phyloP scores from a whole-genome alignment of 495 filamentous ascomycete genomes.

The Pyrenula aspistea region DNA sequence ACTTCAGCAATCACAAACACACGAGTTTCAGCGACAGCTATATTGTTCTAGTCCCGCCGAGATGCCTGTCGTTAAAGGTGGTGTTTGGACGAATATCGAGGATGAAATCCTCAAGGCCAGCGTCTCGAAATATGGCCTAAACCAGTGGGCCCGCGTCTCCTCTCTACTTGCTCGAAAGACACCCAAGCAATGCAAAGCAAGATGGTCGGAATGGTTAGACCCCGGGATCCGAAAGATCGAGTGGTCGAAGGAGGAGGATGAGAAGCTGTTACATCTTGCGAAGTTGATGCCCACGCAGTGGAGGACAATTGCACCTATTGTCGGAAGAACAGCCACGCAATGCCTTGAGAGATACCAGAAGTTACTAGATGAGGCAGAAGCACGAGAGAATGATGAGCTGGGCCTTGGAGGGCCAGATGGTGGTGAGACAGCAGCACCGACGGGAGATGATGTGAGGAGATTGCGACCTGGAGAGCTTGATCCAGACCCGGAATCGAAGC shows the following conservation, averaged over 20 bases:
- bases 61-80: slow-evolving; percentile 98
- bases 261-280: slow-evolving; percentile 88
- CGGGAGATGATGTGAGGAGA: slow-evolving; percentile 83
- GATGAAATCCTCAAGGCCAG: slow-evolving; percentile 94
- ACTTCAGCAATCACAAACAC: too few relatives aligned
- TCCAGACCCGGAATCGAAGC: slow-evolving; percentile 91
- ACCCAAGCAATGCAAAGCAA: slow-evolving; percentile 96
- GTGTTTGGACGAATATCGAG: slow-evolving; percentile 76
- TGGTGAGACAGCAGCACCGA: slow-evolving; percentile 76
- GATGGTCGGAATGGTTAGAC: slow-evolving; percentile 97
- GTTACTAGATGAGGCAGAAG: slow-evolving; percentile 89
- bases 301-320: slow-evolving; percentile 95
- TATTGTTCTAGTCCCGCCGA: too few relatives aligned
- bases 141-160: slow-evolving; percentile 98
- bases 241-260: slow-evolving; percentile 97
- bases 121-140: slow-evolving; percentile 95
- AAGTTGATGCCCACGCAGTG: slow-evolving; percentile 99
- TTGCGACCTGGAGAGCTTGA: slow-evolving; percentile 87
- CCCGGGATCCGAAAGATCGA: slow-evolving; percentile 96
- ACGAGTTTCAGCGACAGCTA: too few relatives aligned
- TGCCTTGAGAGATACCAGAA: slow-evolving; percentile 96
- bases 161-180: slow-evolving; percentile 95
- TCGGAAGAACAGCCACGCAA: slow-evolving; percentile 91
- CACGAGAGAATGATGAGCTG: slow-evolving; percentile 73
- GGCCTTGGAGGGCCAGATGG: slow-evolving; percentile 79